These are phyloP conservation scores for Senna tora DNA, from an alignment of 306 rosid species.

Conservation along the genomic window DNA sequence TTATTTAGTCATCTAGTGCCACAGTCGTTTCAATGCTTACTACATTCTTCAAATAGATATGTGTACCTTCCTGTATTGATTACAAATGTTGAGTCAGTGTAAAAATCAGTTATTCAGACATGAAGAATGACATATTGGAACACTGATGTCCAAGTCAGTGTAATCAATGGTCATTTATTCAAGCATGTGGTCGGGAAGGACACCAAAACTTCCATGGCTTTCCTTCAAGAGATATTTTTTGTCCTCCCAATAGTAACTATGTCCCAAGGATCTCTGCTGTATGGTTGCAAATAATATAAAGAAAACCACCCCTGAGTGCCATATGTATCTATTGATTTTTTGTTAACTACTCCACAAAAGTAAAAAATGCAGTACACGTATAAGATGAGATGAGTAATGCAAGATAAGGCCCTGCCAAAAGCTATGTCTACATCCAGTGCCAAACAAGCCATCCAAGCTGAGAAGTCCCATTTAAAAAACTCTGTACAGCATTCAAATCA, in stretches of 20 bases:
- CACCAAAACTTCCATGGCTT: background rate
- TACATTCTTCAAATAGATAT: background rate
- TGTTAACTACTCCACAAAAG: background rate
- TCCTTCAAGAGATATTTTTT: background rate
- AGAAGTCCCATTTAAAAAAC: background rate
- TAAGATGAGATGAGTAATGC: slow-evolving; percentile 6
- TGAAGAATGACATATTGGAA: background rate
- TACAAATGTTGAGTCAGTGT: background rate
- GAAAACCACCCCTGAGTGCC: background rate
- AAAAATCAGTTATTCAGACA: background rate
- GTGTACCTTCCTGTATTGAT: background rate
- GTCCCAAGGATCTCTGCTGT: background rate
- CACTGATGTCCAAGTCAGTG: slow-evolving; percentile 6
- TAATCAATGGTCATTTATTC: slow-evolving; percentile 1
- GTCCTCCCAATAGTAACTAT: background rate
- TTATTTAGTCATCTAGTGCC: slow-evolving; percentile 1
- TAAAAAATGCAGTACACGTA: background rate
- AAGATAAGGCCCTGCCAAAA: background rate
- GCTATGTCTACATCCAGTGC: background rate
- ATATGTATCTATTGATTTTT: background rate
- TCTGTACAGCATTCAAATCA: background rate
- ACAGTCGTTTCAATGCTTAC: background rate
- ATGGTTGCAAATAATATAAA: background rate
- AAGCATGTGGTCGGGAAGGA: background rate
- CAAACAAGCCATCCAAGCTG: background rate